Evolutionary conservation across 352 stramenopile species (phyloP), one percentile per base, ranked within the genome.

Genomic region (Pythium volutum): DNA sequence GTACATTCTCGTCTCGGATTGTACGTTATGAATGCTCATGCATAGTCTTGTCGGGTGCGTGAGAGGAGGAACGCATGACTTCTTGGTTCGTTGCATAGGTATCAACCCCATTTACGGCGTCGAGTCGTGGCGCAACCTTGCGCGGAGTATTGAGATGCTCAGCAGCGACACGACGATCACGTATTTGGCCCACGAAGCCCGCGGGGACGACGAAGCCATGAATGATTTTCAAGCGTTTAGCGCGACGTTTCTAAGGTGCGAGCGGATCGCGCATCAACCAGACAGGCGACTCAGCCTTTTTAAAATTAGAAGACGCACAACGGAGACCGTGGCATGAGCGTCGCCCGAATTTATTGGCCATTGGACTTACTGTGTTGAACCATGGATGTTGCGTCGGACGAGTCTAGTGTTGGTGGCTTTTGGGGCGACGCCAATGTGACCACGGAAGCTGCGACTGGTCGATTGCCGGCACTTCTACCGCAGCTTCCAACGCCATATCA

Each of bases 81-180:
- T 14, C 8, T 25, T 25, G n/a, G 42, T 29, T 11, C n/a, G n/a
- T 48, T 29, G 0, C 29, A 15, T 29, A 85, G 76, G 76, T 55
- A 92, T 94, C 59, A 94, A 94, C 47, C 82, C 85, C 49, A 91
- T 94, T 58, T 94, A 94, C 66, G 85, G 83, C 39, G 64, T 72
- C 55, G 76, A 92, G 27, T 92, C 82, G 41, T 94, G 85, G 85
- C 69, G 83, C 22, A 82, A 89, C 34, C 67, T 94, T 12, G 85
- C 83, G 14, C 63, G 72, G 34, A 92, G 81, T 53, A 92, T 94
- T 54, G 27, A 61, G 41, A 71, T 70, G 26, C 79, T 94, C 16
- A 89, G 81, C 41, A 45, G 73, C 36, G 49, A 52, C 0, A 18
- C 76, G 20, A 89, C 85, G 9, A 51, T 84, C 54, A 89, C 81